Conservation (phyloP, 192 early-diverging fungal genomes). For the Thamnidium elegans region DNA sequence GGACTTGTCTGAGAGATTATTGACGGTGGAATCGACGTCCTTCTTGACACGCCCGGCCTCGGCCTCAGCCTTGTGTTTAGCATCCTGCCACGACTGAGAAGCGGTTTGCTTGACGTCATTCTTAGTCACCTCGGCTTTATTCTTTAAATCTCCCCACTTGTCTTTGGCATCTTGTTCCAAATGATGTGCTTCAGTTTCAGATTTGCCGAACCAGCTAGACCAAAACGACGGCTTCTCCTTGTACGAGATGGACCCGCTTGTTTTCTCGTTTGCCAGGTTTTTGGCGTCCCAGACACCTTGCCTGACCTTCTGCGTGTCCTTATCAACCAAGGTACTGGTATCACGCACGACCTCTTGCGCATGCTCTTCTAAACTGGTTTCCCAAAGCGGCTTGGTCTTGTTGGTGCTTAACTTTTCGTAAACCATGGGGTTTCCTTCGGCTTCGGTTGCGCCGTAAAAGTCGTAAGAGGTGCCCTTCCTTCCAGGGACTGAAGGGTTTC, state of each 20-base stretch:
- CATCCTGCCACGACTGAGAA: neutral
- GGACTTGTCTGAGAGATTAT: neutral
- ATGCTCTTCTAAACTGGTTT: constrained; percentile 2
- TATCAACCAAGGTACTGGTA: neutral
- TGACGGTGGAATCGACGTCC: neutral
- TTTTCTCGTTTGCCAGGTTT: neutral
- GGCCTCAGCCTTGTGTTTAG: constrained; percentile 1
- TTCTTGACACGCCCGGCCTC: constrained; percentile 8
- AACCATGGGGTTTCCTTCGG: constrained; percentile 7
- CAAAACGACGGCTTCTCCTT: neutral
- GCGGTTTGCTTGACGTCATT: neutral
- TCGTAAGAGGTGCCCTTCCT: neutral
- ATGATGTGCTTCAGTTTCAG: neutral
- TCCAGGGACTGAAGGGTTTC: too few species aligned
- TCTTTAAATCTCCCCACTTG: neutral
- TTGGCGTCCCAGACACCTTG: constrained; percentile 7
- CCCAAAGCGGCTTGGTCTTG: constrained; percentile 1
- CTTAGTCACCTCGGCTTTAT: neutral
- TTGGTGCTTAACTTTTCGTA: neutral
- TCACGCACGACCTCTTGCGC: constrained; percentile 3
- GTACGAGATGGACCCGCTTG: neutral
- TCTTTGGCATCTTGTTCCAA: constrained; percentile 6
- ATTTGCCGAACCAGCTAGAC: too few species aligned
- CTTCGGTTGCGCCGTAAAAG: neutral
- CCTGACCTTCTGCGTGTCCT: neutral